Base-by-base conservation (phyloP, 2,329 filamentous ascomycete genomes). In the Coniella lustricola region DNA sequence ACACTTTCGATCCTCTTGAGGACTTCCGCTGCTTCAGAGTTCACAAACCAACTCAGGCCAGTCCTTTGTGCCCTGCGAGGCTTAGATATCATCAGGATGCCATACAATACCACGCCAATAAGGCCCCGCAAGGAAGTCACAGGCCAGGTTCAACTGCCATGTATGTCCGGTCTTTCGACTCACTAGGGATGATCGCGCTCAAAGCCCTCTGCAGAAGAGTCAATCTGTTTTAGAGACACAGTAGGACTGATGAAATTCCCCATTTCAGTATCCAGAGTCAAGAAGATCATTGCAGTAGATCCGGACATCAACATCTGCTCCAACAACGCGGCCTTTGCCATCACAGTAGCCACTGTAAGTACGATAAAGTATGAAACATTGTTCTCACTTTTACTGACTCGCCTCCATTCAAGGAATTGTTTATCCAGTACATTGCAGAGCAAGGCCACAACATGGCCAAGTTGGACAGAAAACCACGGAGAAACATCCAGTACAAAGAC, bases 401-500 rank as follows among this genome's bases (percentile, higher is more conserved):
- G n/a, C 20, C 7, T 3, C 3, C n/a, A 8, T 16, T n/a, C 5
- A 49, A 90, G 85, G 93, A 98, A 69, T 84, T 95, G 77, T 97
- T 98, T 70, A 84, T 98, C 57, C 89, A 95, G 65, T 86, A 97
- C 65, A 79, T 98, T 21, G 83, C 90, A 17, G 79, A 85, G 54
- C 87, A 94, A 64, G 84, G 85, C 21, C 84, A 95, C 64, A 90
- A 87, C 60, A 87, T 95, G 60, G 86, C 90, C 59, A 94, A 93
- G 62, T 79, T 90, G 1, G 93, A 97, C 68, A 81, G 85, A 59
- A 97, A 97, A 66, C 91, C 91, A 5, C 79, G 93, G 49, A 82
- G 90, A 52, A 96, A 94, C 61, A 85, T 98, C 54, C 93, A 97
- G 65, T 98, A 98, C 72, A 88, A 88, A 62, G 93, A 98, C 67